Conservation (phyloP, 75 land plant genomes). For the Selaginella moellendorffii region DNA sequence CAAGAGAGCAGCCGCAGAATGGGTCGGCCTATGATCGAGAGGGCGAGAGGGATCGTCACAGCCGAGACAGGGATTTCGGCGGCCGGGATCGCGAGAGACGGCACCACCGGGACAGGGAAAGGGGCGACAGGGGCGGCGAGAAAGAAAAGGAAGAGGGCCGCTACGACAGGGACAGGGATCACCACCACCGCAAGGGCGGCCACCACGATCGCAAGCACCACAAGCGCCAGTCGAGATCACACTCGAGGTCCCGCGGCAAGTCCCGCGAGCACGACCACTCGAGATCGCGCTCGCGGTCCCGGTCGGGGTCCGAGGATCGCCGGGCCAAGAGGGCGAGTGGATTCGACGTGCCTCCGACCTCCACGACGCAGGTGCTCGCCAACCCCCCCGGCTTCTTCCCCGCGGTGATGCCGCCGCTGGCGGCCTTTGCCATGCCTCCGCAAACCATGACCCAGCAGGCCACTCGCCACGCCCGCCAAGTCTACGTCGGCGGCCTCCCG, state of each 20-base stretch:
- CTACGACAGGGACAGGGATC: not conserved
- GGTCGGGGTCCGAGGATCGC: not conserved
- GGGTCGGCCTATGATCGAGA: not conserved
- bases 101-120: not conserved
- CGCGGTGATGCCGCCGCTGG: not conserved
- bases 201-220: not conserved
- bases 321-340: not conserved
- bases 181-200: not conserved
- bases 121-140: not conserved
- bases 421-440: not conserved
- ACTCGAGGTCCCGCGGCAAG: not conserved
- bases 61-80: not conserved
- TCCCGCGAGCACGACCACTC: not conserved
- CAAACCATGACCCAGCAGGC: slow-evolving; percentile 26
- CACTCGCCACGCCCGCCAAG: slow-evolving; percentile 56
- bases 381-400: not conserved
- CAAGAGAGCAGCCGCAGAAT: not conserved
- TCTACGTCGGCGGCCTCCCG: slow-evolving; percentile 63
- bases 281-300: not conserved
- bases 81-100: not conserved
- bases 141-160: not conserved
- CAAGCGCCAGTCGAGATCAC: not conserved
- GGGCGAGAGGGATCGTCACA: slow-evolving; percentile 1
- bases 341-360: not conserved
- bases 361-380: not conserved